A percentile compares a stretch with the other conserved stretches of the same genome.
Conservation (phyloP, 345 rosid species). For the Salix purpurea region DNA sequence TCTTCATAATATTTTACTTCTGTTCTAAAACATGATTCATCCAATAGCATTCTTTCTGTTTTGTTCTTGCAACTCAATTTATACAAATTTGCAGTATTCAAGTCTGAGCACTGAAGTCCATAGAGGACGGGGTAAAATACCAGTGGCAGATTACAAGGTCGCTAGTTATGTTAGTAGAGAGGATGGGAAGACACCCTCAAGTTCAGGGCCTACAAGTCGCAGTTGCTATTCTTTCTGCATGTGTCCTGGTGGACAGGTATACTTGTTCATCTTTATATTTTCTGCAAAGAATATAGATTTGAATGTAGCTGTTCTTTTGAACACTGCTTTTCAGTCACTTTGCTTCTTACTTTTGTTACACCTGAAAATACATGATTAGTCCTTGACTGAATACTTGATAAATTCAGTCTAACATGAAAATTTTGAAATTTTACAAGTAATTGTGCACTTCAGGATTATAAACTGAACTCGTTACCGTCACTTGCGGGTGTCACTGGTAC, state of each 20-base stretch:
- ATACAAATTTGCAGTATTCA: constrained; percentile 52
- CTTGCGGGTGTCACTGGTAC: neutral
- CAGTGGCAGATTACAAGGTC: constrained; percentile 93
- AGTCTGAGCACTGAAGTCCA: constrained; percentile 58
- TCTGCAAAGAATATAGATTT: neutral
- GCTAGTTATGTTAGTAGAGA: constrained; percentile 49
- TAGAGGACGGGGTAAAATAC: constrained; percentile 84
- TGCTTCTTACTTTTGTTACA: neutral
- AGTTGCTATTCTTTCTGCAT: constrained; percentile 98
- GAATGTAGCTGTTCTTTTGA: neutral
- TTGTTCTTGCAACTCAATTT: neutral
- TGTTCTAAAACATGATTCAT: neutral
- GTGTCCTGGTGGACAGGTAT: constrained; percentile 99
- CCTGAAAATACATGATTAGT: neutral
- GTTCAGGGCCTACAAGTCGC: constrained; percentile 30
- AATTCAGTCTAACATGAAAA: neutral
- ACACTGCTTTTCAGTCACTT: neutral
- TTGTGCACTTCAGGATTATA: neutral
- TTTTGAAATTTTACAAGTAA: neutral
- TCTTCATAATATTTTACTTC: neutral
- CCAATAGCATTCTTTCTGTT: neutral
- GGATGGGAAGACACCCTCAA: constrained; percentile 26
- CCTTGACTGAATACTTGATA: neutral
- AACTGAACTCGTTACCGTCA: neutral
- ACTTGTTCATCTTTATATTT: neutral